Evolutionary conservation across 2,329 filamentous ascomycete genomes (phyloP), one percentile per base, ranked within the genome.

Genomic region (Cryphonectria parasitica): DNA sequence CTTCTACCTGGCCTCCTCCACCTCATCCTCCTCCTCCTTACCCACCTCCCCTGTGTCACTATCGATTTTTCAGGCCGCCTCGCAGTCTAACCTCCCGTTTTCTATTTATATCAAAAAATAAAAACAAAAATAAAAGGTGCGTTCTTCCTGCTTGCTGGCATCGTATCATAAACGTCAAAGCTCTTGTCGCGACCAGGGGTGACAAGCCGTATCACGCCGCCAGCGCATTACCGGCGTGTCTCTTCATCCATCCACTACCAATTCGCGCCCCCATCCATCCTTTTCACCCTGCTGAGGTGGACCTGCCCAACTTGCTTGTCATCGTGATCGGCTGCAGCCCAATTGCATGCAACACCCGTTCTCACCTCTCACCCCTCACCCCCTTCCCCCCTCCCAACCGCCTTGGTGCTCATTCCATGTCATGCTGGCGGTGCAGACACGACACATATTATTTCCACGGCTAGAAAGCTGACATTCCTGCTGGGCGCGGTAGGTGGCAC

Each of bases 391-490:
- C 54, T 25, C 22, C 8, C 49, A 22, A 25, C 1, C 49, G 22
- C 22, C n/a, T 5, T 25, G n/a, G 6, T 54, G 49, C 1, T 28
- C 66, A 34, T 54, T 22, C 62, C 45, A 31, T 60, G 41, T 49
- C 61, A 39, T 54, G 4, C 43, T n/a, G 63, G 36, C 39, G 45
- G 49, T 28, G 49, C 36, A 41, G 28, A 31, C 64, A 28, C 34
- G 39, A 22, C 34, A 39, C 22, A 22, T 25, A 28, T 52, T 34
- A 19, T 39, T 10, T n/a, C 11, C 28, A 36, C 19, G 28, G 22
- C 19, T 28, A 28, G 66, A 31, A 54, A 8, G 43, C 66, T 68
- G 56, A 62, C 66, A 68, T 68, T 68, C 31, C 66, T 63, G 54
- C 7, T 49, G 39, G 22, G 45, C 66, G 56, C 58, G 66, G 66